phyloP scores from a whole-genome alignment of 208 protist genomes.

The Acanthamoeba sp. region DNA sequence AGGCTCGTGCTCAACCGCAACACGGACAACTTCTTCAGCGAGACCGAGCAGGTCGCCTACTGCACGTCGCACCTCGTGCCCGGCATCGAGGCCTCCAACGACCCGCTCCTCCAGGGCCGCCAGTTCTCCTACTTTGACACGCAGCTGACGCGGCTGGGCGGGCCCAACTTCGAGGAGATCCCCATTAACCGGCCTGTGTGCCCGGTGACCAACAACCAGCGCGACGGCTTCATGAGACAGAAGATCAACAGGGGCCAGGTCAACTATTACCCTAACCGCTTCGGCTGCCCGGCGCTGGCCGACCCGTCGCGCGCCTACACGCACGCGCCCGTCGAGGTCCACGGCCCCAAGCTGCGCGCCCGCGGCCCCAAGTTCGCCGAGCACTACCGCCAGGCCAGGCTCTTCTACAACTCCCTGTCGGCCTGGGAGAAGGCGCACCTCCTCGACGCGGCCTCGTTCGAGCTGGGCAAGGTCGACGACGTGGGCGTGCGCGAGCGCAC shows the following conservation, averaged over 20 bases:
- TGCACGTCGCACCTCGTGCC: conserved; percentile 88
- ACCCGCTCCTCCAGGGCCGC: conserved; percentile 91
- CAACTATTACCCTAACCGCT: conserved; percentile 74
- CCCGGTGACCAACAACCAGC: conserved; percentile 83
- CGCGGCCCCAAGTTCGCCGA: conserved; percentile 68
- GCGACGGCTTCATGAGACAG: conserved; percentile 85
- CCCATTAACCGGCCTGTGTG: conserved; percentile 89
- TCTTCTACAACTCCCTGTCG: conserved; percentile 73
- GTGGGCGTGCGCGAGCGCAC: conserved; percentile 58
- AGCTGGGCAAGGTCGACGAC: conserved; percentile 68
- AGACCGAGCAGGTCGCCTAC: conserved; percentile 92
- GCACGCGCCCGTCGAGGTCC: neutral
- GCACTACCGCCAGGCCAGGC: conserved; percentile 68
- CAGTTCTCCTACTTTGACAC: conserved; percentile 91
- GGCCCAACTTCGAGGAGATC: conserved; percentile 88
- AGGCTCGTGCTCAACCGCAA: conserved; percentile 91
- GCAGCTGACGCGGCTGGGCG: conserved; percentile 90
- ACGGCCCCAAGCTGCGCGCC: conserved; percentile 15
- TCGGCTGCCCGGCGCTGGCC: conserved; percentile 42
- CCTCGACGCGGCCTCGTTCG: conserved; percentile 43
- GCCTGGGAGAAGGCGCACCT: conserved; percentile 68
- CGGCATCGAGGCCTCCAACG: conserved; percentile 90
- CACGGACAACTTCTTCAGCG: conserved; percentile 92
- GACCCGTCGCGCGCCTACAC: neutral
- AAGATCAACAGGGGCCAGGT: conserved; percentile 79